Evolutionary conservation across 2,329 filamentous ascomycete species (phyloP), one percentile per base, ranked within the genome.

Genomic region (Cytospora paraplurivora): DNA sequence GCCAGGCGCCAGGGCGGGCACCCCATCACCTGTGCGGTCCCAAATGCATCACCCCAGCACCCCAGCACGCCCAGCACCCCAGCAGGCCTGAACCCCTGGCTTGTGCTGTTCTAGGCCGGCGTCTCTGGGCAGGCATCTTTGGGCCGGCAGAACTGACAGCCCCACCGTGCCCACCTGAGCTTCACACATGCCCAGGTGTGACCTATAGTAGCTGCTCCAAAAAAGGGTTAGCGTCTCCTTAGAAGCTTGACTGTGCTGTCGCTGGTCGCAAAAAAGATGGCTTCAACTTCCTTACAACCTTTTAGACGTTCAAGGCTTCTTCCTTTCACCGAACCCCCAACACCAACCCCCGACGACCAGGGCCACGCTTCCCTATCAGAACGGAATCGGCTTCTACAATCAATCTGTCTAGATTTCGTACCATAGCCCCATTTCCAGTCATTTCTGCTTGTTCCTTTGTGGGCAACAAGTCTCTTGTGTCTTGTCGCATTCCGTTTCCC

Each of bases 391-490:
- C 12, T 32, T 17, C 21, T 19, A 13, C 57, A 47, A 15, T 19
- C 37, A 41, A n/a, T n/a, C n/a, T n/a, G n/a, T 34, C n/a, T 35
- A 35, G 51, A 38, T 37, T 21, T 19, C 41, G 37, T 55, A 19
- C 49, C n/a, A 32, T 37, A 55, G 38, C n/a, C 51, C 32, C 53
- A 34, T 41, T 4, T 61, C 33, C 49, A 49, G 54, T 38, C 27
- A 27, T 55, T 50, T 19, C 41, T 61, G 38, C 51, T 21, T 47
- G 41, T 47, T 47, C 41, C 7, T 21, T 4, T 47, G n/a, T 47
- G n/a, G n/a, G 41, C 15, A 8, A 21, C 41, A 47, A 19, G 41
- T 47, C 41, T 8, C 12, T 47, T 47, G 41, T 47, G 41, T 47
- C 41, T 47, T 47, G 38, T 37, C 19, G 58, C 41, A 21, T 38